phyloP scores from a whole-genome alignment of 169 alveolate genomes.

The Plasmodium knowlesi region DNA sequence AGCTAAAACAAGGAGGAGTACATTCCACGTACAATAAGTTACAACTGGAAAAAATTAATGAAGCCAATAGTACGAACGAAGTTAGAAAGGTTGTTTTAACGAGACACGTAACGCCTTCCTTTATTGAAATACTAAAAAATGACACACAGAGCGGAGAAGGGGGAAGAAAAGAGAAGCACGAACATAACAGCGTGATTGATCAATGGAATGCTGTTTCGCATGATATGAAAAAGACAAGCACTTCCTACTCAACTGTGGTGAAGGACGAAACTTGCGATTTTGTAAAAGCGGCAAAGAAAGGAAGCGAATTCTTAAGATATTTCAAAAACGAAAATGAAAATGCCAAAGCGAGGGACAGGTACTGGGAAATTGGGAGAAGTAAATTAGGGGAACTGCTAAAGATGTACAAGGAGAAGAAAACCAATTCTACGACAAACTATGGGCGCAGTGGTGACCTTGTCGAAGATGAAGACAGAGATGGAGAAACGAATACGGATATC shows the following conservation, averaged over 20 bases:
- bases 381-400: constrained; percentile 90
- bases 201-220: constrained; percentile 45
- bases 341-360: constrained; percentile 91
- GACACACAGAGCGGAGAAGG: constrained; percentile 40
- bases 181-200: constrained; percentile 87
- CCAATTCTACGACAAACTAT: background rate
- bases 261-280: constrained; percentile 98
- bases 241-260: constrained; percentile 88
- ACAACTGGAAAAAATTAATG: constrained; percentile 84
- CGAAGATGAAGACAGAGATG: constrained; percentile 77
- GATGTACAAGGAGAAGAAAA: constrained; percentile 63
- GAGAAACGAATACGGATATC: constrained; percentile 73
- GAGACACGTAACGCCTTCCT: constrained; percentile 94
- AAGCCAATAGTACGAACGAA: constrained; percentile 91
- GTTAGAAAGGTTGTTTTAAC: constrained; percentile 93
- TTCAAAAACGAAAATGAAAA: constrained; percentile 94
- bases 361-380: constrained; percentile 95
- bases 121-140: constrained; percentile 90
- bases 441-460: background rate
- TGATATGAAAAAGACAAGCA: constrained; percentile 81
- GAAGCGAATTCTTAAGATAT: constrained; percentile 92
- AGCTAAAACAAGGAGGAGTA: constrained; percentile 95
- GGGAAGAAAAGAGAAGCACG: constrained; percentile 14
- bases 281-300: constrained; percentile 97
- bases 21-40: constrained; percentile 82